These are phyloP conservation scores for Cryptococcus deneoformans DNA, from an alignment of 1,284 basidiomycete genomes.

Conservation along the genomic window DNA sequence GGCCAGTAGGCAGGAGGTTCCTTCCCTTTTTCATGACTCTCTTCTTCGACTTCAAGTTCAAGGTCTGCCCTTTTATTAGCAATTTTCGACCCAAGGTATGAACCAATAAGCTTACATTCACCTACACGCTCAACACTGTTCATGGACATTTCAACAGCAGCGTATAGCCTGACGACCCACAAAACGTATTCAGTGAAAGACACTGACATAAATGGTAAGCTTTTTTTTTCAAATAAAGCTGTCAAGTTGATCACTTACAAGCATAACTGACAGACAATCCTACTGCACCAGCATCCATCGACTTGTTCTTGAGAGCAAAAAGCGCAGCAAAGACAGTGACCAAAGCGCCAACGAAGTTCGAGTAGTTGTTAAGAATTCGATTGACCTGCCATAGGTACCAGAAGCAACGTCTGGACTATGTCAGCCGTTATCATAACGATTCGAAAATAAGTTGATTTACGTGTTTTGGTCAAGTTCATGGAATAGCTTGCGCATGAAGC, in stretches of 20 bases:
- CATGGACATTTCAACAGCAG: slow-evolving; percentile 51
- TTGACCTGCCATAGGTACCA: slow-evolving; percentile 51
- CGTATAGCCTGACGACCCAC: slow-evolving; percentile 53
- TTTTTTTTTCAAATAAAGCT: background rate
- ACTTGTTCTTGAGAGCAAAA: slow-evolving; percentile 46
- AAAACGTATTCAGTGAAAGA: slow-evolving; percentile 52
- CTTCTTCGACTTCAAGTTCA: slow-evolving; percentile 52
- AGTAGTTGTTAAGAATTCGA: slow-evolving; percentile 50
- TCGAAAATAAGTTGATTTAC: slow-evolving; percentile 15
- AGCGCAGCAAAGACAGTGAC: slow-evolving; percentile 51
- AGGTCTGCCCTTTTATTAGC: slow-evolving; percentile 31
- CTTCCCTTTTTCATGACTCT: slow-evolving; percentile 41
- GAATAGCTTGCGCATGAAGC: slow-evolving; percentile 52
- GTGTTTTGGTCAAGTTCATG: slow-evolving; percentile 52
- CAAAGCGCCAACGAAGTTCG: slow-evolving; percentile 51
- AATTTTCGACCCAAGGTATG: background rate
- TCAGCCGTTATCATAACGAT: slow-evolving; percentile 10
- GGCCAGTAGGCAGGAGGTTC: slow-evolving; percentile 56
- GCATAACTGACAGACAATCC: slow-evolving; percentile 44
- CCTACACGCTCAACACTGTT: slow-evolving; percentile 53
- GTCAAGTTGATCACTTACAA: slow-evolving; percentile 20
- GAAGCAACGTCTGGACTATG: slow-evolving; percentile 25
- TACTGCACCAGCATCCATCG: slow-evolving; percentile 48
- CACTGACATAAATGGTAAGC: slow-evolving; percentile 29
- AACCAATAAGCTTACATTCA: slow-evolving; percentile 46